phyloP scores from a whole-genome alignment of 2,329 filamentous ascomycete species.

The Emydomyces testavorans region DNA sequence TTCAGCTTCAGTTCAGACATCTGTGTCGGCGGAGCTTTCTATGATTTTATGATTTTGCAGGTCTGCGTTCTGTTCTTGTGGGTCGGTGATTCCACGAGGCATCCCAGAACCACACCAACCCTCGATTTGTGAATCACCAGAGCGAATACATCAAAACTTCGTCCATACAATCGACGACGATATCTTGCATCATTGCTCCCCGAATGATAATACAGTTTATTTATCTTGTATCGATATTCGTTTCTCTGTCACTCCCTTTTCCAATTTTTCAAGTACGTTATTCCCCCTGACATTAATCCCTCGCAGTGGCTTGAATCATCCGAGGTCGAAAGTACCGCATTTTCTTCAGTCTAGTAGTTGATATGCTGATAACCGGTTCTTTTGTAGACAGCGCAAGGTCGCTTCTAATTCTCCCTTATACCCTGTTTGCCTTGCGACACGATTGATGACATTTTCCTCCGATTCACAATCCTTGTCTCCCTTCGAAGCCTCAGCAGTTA shows the following conservation, averaged over 20 bases:
- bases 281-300: not conserved
- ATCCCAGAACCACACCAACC: conserved; percentile 2
- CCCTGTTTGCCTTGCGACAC: not conserved
- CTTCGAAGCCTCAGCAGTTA: not conserved
- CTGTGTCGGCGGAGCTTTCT: not conserved
- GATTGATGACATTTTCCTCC: conserved; percentile 14
- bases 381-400: not conserved
- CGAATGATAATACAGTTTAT: not conserved
- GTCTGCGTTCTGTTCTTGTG: conserved; percentile 1
- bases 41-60: not conserved
- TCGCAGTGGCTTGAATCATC: not conserved
- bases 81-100: conserved; percentile 5
- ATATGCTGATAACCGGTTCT: not conserved
- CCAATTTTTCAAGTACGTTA: not conserved
- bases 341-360: not conserved
- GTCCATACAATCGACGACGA: not conserved
- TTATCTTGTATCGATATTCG: not conserved
- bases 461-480: conserved; percentile 1
- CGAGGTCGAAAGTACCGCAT: not conserved
- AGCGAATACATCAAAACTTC: not conserved
- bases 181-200: not conserved
- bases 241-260: conserved; percentile 2
- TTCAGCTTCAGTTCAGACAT: not conserved
- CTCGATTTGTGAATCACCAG: not conserved
- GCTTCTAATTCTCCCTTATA: not conserved